Evolutionary conservation across 129 eudicot genomes (phyloP).

Genomic region (Centrapalus pauciflorus): DNA sequence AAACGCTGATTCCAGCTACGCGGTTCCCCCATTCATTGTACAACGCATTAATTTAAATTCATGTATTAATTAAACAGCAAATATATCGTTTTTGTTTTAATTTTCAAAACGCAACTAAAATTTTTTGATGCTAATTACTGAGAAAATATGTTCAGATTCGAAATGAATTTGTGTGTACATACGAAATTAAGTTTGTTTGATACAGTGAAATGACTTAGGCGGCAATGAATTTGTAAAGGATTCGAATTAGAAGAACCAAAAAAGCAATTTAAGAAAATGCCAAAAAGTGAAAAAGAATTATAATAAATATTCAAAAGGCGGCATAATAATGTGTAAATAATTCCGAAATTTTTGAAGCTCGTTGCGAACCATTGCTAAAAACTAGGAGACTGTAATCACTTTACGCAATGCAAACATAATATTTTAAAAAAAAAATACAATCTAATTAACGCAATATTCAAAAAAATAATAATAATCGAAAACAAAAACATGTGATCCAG

Average conservation of each 20-base stretch:
- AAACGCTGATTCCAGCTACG: slow-evolving; percentile 31
- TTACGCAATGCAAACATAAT: slow-evolving; percentile 6
- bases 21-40: slow-evolving; percentile 26
- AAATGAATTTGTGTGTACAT: too few species aligned
- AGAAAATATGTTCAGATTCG: slow-evolving; percentile 5
- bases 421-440: not conserved
- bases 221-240: slow-evolving; percentile 25
- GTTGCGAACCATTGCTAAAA: not conserved
- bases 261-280: slow-evolving; percentile 16
- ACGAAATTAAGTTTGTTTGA: not conserved
- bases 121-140: not conserved
- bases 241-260: slow-evolving; percentile 15
- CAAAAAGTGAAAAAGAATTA: slow-evolving; percentile 24
- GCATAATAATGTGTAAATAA: slow-evolving; percentile 26
- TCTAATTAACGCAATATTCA: too few species aligned
- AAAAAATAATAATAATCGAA: not conserved
- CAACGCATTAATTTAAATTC: slow-evolving; percentile 16
- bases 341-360: slow-evolving; percentile 18
- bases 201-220: slow-evolving; percentile 15
- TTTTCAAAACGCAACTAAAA: not conserved
- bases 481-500: slow-evolving; percentile 16
- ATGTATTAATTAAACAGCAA: not conserved
- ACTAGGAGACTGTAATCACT: not conserved
- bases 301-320: slow-evolving; percentile 22
- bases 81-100: not conserved